These are phyloP conservation scores for Bacidia rubella DNA, from an alignment of 495 filamentous ascomycete genomes.

Conservation along the genomic window DNA sequence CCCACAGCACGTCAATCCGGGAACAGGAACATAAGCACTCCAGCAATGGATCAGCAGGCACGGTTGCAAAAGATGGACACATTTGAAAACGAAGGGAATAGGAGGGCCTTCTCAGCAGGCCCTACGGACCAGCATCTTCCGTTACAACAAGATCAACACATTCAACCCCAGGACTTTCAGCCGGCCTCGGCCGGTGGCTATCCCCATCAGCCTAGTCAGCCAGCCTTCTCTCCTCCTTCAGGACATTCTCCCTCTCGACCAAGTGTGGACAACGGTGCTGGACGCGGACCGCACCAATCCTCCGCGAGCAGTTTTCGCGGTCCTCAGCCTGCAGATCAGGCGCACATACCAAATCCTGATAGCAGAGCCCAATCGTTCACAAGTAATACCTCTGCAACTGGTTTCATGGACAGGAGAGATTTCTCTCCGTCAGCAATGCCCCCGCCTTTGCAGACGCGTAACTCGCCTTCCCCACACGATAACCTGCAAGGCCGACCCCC, in stretches of 20 bases:
- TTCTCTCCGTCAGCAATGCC: conserved; percentile 29
- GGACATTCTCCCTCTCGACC: conserved; percentile 2
- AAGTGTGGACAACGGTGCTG: conserved; percentile 2
- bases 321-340: conserved; percentile 6
- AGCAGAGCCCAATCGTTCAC: conserved; percentile 18
- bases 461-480: conserved; percentile 14
- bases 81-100: conserved; percentile 38
- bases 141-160: conserved; percentile 6
- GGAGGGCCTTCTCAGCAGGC: conserved; percentile 25
- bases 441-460: conserved; percentile 23
- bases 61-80: conserved; percentile 22
- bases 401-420: conserved; percentile 26
- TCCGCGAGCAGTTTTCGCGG: conserved; percentile 1
- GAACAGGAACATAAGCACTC: conserved; percentile 11
- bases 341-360: conserved; percentile 8
- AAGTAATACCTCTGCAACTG: conserved; percentile 16
- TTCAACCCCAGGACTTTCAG: conserved; percentile 10
- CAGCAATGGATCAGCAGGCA: conserved; percentile 5
- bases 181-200: neutral
- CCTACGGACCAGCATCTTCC: conserved; percentile 14
- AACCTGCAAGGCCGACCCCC: conserved; percentile 27
- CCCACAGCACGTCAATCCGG: conserved; percentile 8
- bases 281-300: neutral
- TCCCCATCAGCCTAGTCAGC: neutral
- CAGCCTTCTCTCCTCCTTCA: neutral